Evolutionary conservation across 2,329 filamentous ascomycete species (phyloP).

Genomic region (Colletotrichum karsti): DNA sequence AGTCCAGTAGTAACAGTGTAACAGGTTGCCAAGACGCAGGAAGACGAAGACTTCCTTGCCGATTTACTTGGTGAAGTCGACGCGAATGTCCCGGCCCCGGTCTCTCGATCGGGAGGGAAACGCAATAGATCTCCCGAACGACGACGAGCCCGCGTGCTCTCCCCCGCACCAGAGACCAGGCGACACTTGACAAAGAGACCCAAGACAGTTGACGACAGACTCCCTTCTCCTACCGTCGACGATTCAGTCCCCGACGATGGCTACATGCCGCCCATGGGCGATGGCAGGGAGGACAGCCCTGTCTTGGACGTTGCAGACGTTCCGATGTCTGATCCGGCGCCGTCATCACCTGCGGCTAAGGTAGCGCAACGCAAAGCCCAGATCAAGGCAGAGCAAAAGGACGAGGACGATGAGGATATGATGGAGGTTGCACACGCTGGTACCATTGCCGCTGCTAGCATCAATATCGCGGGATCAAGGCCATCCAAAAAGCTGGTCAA

Average conservation of each 20-base stretch:
- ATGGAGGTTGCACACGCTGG: conserved; percentile 88
- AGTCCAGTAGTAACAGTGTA: not conserved
- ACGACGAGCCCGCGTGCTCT: conserved; percentile 82
- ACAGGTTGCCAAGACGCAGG: conserved; percentile 80
- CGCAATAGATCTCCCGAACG: conserved; percentile 78
- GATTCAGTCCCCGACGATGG: conserved; percentile 63
- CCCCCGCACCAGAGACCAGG: conserved; percentile 70
- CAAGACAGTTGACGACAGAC: conserved; percentile 59
- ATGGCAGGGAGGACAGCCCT: conserved; percentile 66
- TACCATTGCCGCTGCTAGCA: conserved; percentile 71
- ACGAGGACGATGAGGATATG: conserved; percentile 80
- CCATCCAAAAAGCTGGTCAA: conserved; percentile 80
- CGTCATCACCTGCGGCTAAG: conserved; percentile 87
- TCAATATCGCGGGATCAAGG: conserved; percentile 87
- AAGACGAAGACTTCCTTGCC: conserved; percentile 88
- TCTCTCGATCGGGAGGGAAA: conserved; percentile 66
- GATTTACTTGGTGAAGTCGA: conserved; percentile 90
- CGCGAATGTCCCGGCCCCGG: conserved; percentile 67
- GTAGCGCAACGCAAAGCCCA: conserved; percentile 76
- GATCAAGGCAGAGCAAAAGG: conserved; percentile 56
- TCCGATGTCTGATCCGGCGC: conserved; percentile 86
- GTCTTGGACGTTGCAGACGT: conserved; percentile 50
- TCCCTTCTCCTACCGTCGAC: conserved; percentile 58
- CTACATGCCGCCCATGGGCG: conserved; percentile 55
- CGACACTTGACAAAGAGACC: conserved; percentile 64